Evolutionary conservation across 495 filamentous ascomycete genomes (phyloP), one percentile per base, ranked within the genome.

Genomic region (Venustampulla echinocandica): DNA sequence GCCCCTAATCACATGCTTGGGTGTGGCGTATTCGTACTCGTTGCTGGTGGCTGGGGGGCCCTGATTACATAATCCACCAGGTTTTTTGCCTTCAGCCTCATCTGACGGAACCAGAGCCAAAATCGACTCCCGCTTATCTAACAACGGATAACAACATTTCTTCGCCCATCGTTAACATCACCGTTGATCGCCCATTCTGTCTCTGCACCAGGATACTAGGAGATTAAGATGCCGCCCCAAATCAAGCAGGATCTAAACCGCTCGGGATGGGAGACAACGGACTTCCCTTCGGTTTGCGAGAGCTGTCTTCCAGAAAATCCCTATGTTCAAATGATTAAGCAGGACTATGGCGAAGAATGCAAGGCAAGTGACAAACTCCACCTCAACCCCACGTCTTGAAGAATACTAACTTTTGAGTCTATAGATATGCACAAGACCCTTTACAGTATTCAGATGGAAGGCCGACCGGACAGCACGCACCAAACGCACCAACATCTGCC

Each of bases 311-410:
- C 92, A 27, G 87, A 93, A 47, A 97, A 97, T 60, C 92, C 89
- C 4, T 97, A 94, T 64, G 92, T 98, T 34, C 90, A 96, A 64
- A 96, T 98, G 89, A 72, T 97, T 37, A 98, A 98, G 63, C 85
- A 95, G 61, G 90, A 97, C 62, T 75, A 87, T 52, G 92, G 89
- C 53, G 40, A 47, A 42, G 75, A 81, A 61, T 85, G 80, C 71
- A 82, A 87, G 68, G 73, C 86, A 54, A 7, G 27, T 30, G n/a
- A 7, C n/a, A n/a, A n/a, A n/a, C n/a, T n/a, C n/a, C n/a, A n/a
- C n/a, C 7, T 7, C 18, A 7, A n/a, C 18, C 27, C n/a, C 27
- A 32, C n/a, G 7, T 39, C 7, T 17, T 7, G 17, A 39, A 7
- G 10, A 39, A 10, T 19, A n/a, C 9, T 6, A 42, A 9, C 13